These are phyloP conservation scores for Phytophthora quininea DNA, from an alignment of 352 stramenopile genomes.

Conservation along the genomic window DNA sequence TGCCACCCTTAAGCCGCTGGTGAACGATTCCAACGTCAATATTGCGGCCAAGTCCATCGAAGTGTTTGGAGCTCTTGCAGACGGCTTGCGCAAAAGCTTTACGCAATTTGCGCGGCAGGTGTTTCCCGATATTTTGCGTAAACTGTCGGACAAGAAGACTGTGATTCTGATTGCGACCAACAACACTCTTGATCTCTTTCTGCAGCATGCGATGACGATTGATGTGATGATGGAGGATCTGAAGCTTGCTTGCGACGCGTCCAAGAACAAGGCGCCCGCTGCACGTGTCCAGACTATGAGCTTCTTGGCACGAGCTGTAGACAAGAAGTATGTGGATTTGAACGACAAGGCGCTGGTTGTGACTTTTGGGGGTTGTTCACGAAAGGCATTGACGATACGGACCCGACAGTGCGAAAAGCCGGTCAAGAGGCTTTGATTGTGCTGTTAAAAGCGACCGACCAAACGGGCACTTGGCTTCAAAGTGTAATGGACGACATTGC, in stretches of 20 bases:
- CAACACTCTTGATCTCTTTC: conserved; percentile 80
- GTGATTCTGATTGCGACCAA: conserved; percentile 85
- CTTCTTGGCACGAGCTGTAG: conserved; percentile 72
- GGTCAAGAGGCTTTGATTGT: conserved; percentile 67
- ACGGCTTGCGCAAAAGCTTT: conserved; percentile 86
- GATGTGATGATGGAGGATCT: conserved; percentile 91
- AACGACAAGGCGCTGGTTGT: conserved; percentile 66
- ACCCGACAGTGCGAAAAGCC: conserved; percentile 82
- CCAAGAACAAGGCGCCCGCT: conserved; percentile 85
- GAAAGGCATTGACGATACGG: conserved; percentile 72
- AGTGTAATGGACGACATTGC: conserved; percentile 66
- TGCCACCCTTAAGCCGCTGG: conserved; percentile 78
- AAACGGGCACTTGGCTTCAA: conserved; percentile 62
- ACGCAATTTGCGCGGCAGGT: conserved; percentile 74
- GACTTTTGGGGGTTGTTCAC: conserved; percentile 70
- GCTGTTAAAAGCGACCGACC: conserved; percentile 58
- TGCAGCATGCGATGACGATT: conserved; percentile 83
- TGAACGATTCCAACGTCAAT: conserved; percentile 88
- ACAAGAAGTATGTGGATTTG: conserved; percentile 73
- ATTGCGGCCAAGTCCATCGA: conserved; percentile 88
- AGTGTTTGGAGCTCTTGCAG: conserved; percentile 75
- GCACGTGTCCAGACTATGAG: conserved; percentile 76
- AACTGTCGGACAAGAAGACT: conserved; percentile 89
- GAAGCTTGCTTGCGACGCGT: conserved; percentile 64
- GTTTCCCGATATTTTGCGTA: conserved; percentile 82